Evolutionary conservation across 768 basidiomycete genomes (phyloP).

Genomic region (Mycena alexandri): DNA sequence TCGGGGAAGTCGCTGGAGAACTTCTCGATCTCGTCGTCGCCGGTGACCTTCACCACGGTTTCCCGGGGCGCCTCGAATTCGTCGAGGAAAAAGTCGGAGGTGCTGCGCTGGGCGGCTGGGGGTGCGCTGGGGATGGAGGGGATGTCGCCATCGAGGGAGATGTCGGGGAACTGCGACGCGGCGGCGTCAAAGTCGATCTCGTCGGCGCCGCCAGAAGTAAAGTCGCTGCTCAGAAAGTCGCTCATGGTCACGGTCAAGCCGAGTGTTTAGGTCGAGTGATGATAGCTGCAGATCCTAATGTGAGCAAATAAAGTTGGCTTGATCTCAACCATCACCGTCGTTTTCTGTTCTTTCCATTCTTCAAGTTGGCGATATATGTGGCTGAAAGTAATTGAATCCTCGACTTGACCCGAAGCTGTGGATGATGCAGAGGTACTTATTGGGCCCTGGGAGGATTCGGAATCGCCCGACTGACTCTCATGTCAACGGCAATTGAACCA

Average conservation of each 20-base stretch:
- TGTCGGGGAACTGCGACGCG: constrained; percentile 89
- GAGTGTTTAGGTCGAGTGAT: too few species aligned
- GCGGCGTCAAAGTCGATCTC: constrained; percentile 87
- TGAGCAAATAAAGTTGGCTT: neutral
- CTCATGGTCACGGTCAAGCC: constrained; percentile 36
- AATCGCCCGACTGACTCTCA: too few species aligned
- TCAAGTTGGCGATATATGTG: too few species aligned
- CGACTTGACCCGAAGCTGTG: too few species aligned
- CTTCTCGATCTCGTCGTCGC: constrained; percentile 86
- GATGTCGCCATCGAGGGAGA: constrained; percentile 80
- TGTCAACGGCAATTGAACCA: constrained; percentile 1
- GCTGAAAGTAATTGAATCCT: too few species aligned
- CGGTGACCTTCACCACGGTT: constrained; percentile 83
- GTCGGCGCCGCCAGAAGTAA: constrained; percentile 50
- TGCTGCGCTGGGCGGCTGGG: constrained; percentile 46
- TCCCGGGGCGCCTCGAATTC: constrained; percentile 67
- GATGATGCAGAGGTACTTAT: too few species aligned
- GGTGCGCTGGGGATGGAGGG: constrained; percentile 52
- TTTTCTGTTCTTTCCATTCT: too few species aligned
- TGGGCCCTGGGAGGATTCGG: too few species aligned
- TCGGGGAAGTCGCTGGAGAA: constrained; percentile 91
- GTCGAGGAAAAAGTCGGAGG: constrained; percentile 72
- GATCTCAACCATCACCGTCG: neutral
- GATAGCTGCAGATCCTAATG: too few species aligned
- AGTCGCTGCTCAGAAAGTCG: constrained; percentile 43